phyloP scores from a whole-genome alignment of 108 stramenopile genomes.

The Nannochloropsis gaditana region DNA sequence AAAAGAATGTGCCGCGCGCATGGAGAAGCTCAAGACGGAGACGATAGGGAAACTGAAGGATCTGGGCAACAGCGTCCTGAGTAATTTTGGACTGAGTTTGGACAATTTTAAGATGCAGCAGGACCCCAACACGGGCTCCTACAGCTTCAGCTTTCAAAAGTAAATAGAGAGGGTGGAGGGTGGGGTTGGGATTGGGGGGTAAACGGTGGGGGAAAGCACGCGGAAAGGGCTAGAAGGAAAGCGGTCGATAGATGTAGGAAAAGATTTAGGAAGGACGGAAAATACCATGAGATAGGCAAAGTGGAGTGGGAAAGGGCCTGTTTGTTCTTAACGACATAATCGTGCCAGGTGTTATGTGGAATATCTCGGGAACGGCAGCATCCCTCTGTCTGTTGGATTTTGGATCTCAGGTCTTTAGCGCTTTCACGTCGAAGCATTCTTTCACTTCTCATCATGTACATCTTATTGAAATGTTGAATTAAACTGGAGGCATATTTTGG shows the following conservation, averaged over 20 bases:
- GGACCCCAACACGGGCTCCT: constrained; percentile 79
- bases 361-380: no score
- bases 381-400: no score
- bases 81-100: constrained; percentile 88
- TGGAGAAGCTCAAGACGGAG: constrained; percentile 47
- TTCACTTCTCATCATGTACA: no score
- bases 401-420: no score
- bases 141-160: constrained; percentile 69
- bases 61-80: constrained; percentile 83
- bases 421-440: no score
- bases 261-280: background rate
- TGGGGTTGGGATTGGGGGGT: background rate
- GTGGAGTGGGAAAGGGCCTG: no score
- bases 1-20: constrained; percentile 50
- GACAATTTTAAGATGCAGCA: constrained; percentile 92
- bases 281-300: no score
- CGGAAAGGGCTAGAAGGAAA: background rate
- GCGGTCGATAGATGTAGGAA: background rate
- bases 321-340: no score
- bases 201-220: background rate
- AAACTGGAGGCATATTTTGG: background rate
- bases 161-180: constrained; percentile 25
- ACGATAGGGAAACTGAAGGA: constrained; percentile 82
- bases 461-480: no score
- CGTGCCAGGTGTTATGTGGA: no score